Percentiles rank a stretch among this genome's conserved stretches.
phyloP scores from a whole-genome alignment of 164 flowering plant species.

The Umbellularia californica region DNA sequence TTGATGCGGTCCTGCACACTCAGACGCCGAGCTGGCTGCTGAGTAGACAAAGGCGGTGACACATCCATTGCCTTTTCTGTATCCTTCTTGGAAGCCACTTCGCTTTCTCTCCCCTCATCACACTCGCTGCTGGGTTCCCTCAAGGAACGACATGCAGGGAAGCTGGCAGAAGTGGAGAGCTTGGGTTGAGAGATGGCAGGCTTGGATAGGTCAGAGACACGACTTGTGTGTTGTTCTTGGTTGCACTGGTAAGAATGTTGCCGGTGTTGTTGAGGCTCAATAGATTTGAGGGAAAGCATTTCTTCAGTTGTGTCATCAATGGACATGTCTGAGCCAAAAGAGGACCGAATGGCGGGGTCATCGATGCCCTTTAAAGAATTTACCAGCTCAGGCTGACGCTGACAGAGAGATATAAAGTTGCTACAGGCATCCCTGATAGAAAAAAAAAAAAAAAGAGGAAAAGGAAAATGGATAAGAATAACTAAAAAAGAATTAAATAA shows the following conservation, averaged over 20 bases:
- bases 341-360: conserved; percentile 54
- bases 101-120: conserved; percentile 27
- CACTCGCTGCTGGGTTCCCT: conserved; percentile 31
- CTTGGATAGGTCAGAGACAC: conserved; percentile 26
- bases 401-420: conserved; percentile 56
- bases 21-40: conserved; percentile 63
- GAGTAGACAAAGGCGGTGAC: conserved; percentile 9
- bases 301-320: conserved; percentile 52
- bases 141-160: conserved; percentile 18
- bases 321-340: conserved; percentile 86
- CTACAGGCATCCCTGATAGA: conserved; percentile 75
- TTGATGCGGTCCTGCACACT: conserved; percentile 95
- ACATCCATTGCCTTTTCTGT: conserved; percentile 21
- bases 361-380: conserved; percentile 44
- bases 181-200: conserved; percentile 11
- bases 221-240: conserved; percentile 19
- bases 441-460: not conserved
- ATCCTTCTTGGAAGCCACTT: conserved; percentile 10
- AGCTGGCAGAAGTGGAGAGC: conserved; percentile 15
- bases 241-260: conserved; percentile 13
- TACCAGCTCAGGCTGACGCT: conserved; percentile 63
- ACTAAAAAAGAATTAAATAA: no score
- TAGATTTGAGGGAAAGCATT: conserved; percentile 12
- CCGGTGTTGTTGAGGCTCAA: conserved; percentile 22
- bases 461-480: no score